phyloP scores from a whole-genome alignment of 75 land plant species.

The Cryptomeria japonica region DNA sequence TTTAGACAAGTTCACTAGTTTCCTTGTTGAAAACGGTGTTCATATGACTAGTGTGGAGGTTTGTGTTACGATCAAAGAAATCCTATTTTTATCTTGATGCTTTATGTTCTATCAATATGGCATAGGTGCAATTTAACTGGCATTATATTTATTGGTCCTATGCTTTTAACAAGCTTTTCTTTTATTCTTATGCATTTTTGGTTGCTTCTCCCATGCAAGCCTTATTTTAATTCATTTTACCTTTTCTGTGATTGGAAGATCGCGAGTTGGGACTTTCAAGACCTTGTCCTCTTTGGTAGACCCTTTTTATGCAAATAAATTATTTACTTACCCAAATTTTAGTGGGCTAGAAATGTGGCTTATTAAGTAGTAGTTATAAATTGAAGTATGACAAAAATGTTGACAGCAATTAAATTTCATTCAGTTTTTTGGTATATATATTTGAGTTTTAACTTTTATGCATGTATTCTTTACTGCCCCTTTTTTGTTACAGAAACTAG shows the following conservation, averaged over 20 bases:
- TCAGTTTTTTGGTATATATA: background rate
- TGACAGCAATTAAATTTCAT: background rate
- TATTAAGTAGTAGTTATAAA: background rate
- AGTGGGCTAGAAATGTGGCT: background rate
- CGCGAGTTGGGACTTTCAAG: background rate
- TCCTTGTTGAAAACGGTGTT: slow-evolving; percentile 63
- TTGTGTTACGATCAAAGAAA: background rate
- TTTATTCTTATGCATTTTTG: background rate
- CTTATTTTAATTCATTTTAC: background rate
- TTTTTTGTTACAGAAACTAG: background rate
- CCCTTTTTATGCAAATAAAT: background rate
- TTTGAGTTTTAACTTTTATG: background rate
- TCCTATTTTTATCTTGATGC: background rate
- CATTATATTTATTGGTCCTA: background rate
- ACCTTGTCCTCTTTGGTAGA: background rate
- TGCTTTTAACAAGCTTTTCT: background rate
- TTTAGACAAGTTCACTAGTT: slow-evolving; percentile 61
- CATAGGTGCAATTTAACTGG: background rate
- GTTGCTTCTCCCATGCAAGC: background rate
- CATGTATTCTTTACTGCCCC: background rate
- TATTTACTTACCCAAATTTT: background rate
- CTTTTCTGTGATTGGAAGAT: background rate
- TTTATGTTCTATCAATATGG: background rate
- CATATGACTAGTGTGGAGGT: slow-evolving; percentile 89
- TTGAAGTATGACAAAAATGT: background rate